A percentile compares a stretch with the other conserved stretches of the same genome.
Evolutionary conservation across 2,329 filamentous ascomycete genomes (phyloP).

Genomic region (Boeremia exigua): DNA sequence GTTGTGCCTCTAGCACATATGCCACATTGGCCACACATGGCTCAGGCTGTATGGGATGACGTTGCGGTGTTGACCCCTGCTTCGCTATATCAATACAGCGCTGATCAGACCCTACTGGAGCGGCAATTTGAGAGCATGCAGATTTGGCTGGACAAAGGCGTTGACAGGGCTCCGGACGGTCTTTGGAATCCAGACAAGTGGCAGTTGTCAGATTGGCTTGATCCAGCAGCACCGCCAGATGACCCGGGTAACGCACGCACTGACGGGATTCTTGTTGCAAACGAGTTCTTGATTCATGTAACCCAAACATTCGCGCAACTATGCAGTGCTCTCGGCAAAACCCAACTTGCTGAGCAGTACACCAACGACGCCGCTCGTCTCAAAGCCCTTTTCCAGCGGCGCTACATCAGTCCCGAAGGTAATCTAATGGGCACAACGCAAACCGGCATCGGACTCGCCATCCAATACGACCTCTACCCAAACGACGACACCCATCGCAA

Average conservation of each 20-base stretch:
- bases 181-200: neutral
- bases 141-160: neutral
- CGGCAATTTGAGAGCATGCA: neutral
- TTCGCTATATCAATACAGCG: neutral
- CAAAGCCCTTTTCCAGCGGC: neutral
- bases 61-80: neutral
- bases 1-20: neutral
- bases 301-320: neutral
- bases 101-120: neutral
- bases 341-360: neutral
- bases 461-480: neutral
- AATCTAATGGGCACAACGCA: neutral
- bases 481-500: neutral
- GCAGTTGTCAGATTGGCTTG: conserved; percentile 52
- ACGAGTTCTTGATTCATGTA: neutral
- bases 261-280: neutral
- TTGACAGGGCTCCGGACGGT: neutral
- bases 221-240: conserved; percentile 10
- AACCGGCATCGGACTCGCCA: neutral
- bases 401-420: neutral
- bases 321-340: neutral
- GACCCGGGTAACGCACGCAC: conserved; percentile 19
- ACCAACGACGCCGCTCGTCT: neutral
- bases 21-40: neutral
- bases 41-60: neutral